A percentile compares a stretch with the other conserved stretches of the same genome.
Conservation (phyloP, 768 basidiomycete species). For the Hygrocybe coccinea region DNA sequence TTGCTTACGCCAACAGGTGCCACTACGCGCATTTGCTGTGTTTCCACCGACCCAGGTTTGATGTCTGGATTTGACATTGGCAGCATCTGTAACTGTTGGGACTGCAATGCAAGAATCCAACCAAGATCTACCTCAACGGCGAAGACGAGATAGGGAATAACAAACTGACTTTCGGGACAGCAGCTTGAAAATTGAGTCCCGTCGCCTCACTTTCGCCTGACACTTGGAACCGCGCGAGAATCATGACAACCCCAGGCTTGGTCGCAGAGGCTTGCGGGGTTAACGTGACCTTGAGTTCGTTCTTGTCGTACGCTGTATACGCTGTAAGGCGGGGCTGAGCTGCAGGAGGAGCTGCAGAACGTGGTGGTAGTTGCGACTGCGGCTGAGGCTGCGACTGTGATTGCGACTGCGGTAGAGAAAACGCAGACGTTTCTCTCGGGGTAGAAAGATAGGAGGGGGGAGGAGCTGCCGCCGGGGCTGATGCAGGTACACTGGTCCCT, state of each 20-base stretch:
- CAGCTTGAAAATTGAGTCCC: constrained; percentile 90
- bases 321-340: constrained; percentile 53
- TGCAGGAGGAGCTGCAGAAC: constrained; percentile 23
- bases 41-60: constrained; percentile 73
- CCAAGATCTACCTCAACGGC: not conserved
- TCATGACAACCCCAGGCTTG: constrained; percentile 86
- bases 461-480: constrained; percentile 30
- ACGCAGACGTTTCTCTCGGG: constrained; percentile 29
- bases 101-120: constrained; percentile 43
- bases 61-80: constrained; percentile 90
- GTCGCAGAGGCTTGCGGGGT: constrained; percentile 78
- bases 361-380: constrained; percentile 20
- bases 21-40: constrained; percentile 91
- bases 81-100: constrained; percentile 95
- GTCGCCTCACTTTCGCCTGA: constrained; percentile 47
- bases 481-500: constrained; percentile 33
- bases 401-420: constrained; percentile 37
- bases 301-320: constrained; percentile 90
- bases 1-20: constrained; percentile 76
- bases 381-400: constrained; percentile 22
- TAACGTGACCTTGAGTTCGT: constrained; percentile 81
- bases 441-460: constrained; percentile 17
- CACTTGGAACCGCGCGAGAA: constrained; percentile 82
- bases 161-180: constrained; percentile 79
- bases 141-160: constrained; percentile 4